Base-by-base conservation (phyloP, 2,329 filamentous ascomycete genomes). In the Fusarium pseudograminearum region DNA sequence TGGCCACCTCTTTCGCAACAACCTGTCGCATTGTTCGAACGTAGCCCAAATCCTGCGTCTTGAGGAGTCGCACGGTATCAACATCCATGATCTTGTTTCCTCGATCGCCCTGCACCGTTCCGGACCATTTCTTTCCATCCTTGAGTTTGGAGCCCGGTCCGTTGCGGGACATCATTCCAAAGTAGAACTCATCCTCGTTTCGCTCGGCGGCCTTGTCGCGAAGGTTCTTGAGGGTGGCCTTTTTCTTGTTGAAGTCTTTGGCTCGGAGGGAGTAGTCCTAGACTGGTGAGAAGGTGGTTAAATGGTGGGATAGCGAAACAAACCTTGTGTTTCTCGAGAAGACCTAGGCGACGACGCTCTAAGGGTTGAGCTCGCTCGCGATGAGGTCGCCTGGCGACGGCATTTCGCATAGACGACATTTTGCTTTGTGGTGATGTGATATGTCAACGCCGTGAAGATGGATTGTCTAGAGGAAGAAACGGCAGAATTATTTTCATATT, bases 241-340 rank as follows among this genome's bases (percentile, higher is more conserved):
- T 88, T 75, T 92, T 91, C 78, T 86, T 85, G 76, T 88, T 89
- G 83, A 87, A 89, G 77, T 91, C 89, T 71, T 85, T 83, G 28
- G 89, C 88, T 65, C 90, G 88, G 53, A 89, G 86, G 47, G 85
- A 84, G 79, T 91, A 91, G 78, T 91, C 89, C 85, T 87, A 22
- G 15, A 24, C 1, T 3, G 24, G 61, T 73, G n/a, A 65, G 57
- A 65, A 52, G 61, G 20, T 47, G 8, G 3, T 18, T 18, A 50
- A 41, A 31, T 47, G 26, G 66, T 48, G 61, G 57, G 46, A 42
- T 44, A 2, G 11, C 18, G 2, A 6, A 30, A 68, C 77, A 42
- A 76, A 91, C 90, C 84, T 98, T 98, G 86, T 96, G 92, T 83
- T 99, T 98, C 80, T 98, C 96, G 66, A 98, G 90, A 24, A 98